Evolutionary conservation across 129 eudicot genomes (phyloP), one percentile per base, ranked within the genome.

Genomic region (Logfia minima): DNA sequence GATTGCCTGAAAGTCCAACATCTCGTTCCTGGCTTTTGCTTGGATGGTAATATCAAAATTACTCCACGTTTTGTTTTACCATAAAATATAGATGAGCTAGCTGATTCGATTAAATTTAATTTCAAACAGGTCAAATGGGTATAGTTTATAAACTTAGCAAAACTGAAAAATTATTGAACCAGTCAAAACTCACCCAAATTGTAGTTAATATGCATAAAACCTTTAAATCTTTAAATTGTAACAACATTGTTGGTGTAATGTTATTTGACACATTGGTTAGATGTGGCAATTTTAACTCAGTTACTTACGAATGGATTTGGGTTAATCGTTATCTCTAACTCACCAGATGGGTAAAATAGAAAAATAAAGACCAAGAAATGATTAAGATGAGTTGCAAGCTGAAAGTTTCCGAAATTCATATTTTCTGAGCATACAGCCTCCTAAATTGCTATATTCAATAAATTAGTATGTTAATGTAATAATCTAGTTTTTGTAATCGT

Each of bases 11-110:
- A 60, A 92, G 93, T 60, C 92, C 98, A 13, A 66, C 83, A 24
- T 88, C 96, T 74, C 96, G 98, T 53, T 80, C 87, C 3, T 84
- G 78, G 84, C 98, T 94, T 76, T 86, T 91, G 81, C 86, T 91
- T 72, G 98, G 98, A 89, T 94, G 98, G 98, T 94, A 86, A 35
- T 61, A 8, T 72, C 11, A 48, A 37, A 59, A 31, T 69, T 43
- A 31, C 67, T 29, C 3, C 8, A 22, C 8, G 35, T 81, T 75
- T 65, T 75, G 26, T 70, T 82, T 26, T 6, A 48, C 45, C 52
- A 31, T 32, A 13, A 55, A 37, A 8, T 43, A 45, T 22, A 21
- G 21, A n/a, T 51, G 53, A 13, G 18, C 53, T 18, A 37, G 32
- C 16, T 2, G 18, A 10, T 55, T 8, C 55, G 22, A 8, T 11